Base-by-base conservation (phyloP, 164 flowering plant genomes). In the Chloranthus sessilifolius region DNA sequence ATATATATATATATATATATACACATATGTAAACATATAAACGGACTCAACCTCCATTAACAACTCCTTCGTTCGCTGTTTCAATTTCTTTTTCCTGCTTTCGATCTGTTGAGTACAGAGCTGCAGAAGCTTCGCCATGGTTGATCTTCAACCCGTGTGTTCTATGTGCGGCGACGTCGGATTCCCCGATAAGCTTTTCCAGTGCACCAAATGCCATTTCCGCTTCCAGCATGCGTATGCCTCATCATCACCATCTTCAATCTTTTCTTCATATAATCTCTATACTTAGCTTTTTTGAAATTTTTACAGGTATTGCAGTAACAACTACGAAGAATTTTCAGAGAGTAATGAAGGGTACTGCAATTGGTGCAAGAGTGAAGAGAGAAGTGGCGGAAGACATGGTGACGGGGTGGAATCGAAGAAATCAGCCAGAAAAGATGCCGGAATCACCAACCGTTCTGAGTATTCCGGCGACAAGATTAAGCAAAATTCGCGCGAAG, bases 121-220 rank as follows among this genome's bases (percentile, higher is more conserved):
- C n/a, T 3, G 23, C 39, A n/a, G 25, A 49, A 50, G 60, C 52
- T 45, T 44, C 45, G 14, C 60, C 67, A 85, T 88, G 94, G 91
- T 79, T 70, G 96, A 85, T 73, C 78, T 57, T 50, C 74, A 77
- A 33, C 79, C 65, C 3, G 92, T 94, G 4, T 94, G 99, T 39
- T 86, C 89, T 70, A 74, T 94, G 99, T 92, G 97, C 62, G 99
- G 97, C 53, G 99, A 94, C 58, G 72, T 89, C 21, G 99, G 97
- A 8, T 92, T 92, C 61, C 70, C 91, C 0, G 89, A 88, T 61
- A 86, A 84, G 75, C 87, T 92, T 74, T 92, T 92, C 75, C 91
- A 76, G 48, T 92, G 98, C 78, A 55, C 55, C 69, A 70, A 74
- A 60, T 88, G 97, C 74, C 66, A 54, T 36, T 23, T 67, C 65